Conservation (phyloP, 2,329 filamentous ascomycete species). For the Fusarium mundagurra region DNA sequence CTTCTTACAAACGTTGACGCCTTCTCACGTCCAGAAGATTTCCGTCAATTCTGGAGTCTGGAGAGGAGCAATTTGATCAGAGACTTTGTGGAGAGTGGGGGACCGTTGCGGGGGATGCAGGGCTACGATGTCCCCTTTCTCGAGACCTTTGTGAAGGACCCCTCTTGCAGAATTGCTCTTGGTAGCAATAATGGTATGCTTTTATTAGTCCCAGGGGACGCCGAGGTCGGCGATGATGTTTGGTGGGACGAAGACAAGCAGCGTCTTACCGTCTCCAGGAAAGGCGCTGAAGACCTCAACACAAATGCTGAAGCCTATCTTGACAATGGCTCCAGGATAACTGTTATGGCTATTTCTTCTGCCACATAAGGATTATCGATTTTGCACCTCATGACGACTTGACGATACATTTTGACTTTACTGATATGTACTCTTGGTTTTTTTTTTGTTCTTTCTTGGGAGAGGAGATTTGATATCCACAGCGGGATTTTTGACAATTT, state of each 20-base stretch:
- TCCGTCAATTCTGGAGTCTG: slow-evolving; percentile 49
- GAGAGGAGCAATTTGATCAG: slow-evolving; percentile 48
- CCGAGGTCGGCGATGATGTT: slow-evolving; percentile 43
- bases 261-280: slow-evolving; percentile 35
- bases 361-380: slow-evolving; percentile 25
- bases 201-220: slow-evolving; percentile 42
- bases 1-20: slow-evolving; percentile 47
- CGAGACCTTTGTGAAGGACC: slow-evolving; percentile 40
- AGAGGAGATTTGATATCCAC: slow-evolving; percentile 27
- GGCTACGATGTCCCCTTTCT: slow-evolving; percentile 43
- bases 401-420: slow-evolving; percentile 17
- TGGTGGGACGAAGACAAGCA: slow-evolving; percentile 37
- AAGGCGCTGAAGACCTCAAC: slow-evolving; percentile 27
- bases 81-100: slow-evolving; percentile 45
- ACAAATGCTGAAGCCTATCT: slow-evolving; percentile 34
- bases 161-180: slow-evolving; percentile 40
- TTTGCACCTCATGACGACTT: slow-evolving; percentile 4
- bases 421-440: slow-evolving; percentile 1
- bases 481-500: slow-evolving; percentile 22
- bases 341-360: slow-evolving; percentile 36
- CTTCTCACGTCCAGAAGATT: slow-evolving; percentile 46
- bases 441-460: background rate
- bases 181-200: slow-evolving; percentile 41
- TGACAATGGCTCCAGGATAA: slow-evolving; percentile 36
- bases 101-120: slow-evolving; percentile 35